These are phyloP conservation scores for Ananas comosus DNA, from an alignment of 176 grass and related monocot species.

Conservation along the genomic window DNA sequence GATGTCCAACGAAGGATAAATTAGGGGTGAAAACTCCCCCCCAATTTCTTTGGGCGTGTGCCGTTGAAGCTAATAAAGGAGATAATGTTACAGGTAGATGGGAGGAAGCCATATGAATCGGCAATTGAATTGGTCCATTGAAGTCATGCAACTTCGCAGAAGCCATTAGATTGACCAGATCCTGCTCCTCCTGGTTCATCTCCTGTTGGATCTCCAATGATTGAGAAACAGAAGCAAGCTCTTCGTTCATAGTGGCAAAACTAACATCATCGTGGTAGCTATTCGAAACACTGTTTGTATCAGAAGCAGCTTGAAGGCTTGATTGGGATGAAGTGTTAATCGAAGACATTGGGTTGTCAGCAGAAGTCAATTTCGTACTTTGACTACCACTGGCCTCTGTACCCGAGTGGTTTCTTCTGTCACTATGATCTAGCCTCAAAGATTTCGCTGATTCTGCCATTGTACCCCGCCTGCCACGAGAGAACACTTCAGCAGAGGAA, in stretches of 20 bases:
- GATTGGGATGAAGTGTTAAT: constrained; percentile 41
- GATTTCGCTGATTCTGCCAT: constrained; percentile 34
- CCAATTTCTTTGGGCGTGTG: constrained; percentile 45
- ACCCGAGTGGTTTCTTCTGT: constrained; percentile 41
- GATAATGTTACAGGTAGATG: constrained; percentile 42
- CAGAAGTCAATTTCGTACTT: constrained; percentile 42
- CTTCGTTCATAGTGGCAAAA: constrained; percentile 36
- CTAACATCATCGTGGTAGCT: constrained; percentile 55
- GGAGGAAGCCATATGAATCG: constrained; percentile 39
- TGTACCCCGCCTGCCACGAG: constrained; percentile 31
- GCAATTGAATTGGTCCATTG: constrained; percentile 53
- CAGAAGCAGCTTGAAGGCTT: constrained; percentile 42
- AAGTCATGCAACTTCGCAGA: constrained; percentile 65
- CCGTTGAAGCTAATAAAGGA: constrained; percentile 36
- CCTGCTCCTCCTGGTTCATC: constrained; percentile 58
- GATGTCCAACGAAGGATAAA: constrained; percentile 32
- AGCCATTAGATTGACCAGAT: constrained; percentile 65
- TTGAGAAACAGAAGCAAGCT: constrained; percentile 67
- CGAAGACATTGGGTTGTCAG: constrained; percentile 47
- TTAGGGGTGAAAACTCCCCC: constrained; percentile 44
- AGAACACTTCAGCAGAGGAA: constrained; percentile 48
- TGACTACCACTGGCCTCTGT: constrained; percentile 42
- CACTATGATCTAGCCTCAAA: constrained; percentile 38
- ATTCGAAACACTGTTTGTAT: constrained; percentile 64
- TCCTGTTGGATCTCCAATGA: constrained; percentile 44